Percentiles rank a stretch among this genome's conserved stretches.
phyloP scores from a whole-genome alignment of 1,284 basidiomycete genomes.

The Acaromyces ingoldii region DNA sequence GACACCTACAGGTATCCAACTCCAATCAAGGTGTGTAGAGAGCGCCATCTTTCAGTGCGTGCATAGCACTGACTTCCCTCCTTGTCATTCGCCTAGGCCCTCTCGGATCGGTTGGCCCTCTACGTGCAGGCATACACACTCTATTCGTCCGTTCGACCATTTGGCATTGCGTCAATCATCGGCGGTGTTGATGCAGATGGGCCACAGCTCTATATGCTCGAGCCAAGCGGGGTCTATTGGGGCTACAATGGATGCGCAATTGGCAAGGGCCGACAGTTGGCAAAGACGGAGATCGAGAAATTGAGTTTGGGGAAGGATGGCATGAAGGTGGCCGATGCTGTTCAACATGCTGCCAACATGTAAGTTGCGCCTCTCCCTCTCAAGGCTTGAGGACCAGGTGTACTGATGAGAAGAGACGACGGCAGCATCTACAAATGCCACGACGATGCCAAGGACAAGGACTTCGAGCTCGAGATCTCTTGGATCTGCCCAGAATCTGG shows the following conservation, averaged over 20 bases:
- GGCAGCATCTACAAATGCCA: conserved; percentile 91
- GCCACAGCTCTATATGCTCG: conserved; percentile 81
- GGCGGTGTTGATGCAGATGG: conserved; percentile 76
- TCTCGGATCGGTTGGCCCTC: conserved; percentile 77
- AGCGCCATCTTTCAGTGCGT: neutral
- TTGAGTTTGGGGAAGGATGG: conserved; percentile 66
- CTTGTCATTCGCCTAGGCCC: conserved; percentile 56
- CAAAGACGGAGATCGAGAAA: conserved; percentile 98
- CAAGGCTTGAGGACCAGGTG: neutral
- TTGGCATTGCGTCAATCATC: conserved; percentile 87
- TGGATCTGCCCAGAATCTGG: conserved; percentile 88
- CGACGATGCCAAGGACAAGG: conserved; percentile 94
- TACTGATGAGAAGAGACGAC: neutral
- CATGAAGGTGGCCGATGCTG: conserved; percentile 58
- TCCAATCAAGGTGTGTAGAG: conserved; percentile 61
- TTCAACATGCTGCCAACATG: conserved; percentile 47
- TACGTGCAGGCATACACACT: conserved; percentile 95
- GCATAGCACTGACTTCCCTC: neutral
- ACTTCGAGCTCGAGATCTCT: conserved; percentile 95
- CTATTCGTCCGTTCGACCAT: conserved; percentile 95
- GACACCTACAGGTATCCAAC: conserved; percentile 71
- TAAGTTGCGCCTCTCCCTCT: conserved; percentile 18
- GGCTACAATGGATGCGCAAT: conserved; percentile 63
- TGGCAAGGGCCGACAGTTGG: conserved; percentile 92
- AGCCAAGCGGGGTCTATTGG: conserved; percentile 90